These are phyloP conservation scores for Pleurotus platypus DNA, from an alignment of 768 basidiomycete genomes.

Conservation along the genomic window DNA sequence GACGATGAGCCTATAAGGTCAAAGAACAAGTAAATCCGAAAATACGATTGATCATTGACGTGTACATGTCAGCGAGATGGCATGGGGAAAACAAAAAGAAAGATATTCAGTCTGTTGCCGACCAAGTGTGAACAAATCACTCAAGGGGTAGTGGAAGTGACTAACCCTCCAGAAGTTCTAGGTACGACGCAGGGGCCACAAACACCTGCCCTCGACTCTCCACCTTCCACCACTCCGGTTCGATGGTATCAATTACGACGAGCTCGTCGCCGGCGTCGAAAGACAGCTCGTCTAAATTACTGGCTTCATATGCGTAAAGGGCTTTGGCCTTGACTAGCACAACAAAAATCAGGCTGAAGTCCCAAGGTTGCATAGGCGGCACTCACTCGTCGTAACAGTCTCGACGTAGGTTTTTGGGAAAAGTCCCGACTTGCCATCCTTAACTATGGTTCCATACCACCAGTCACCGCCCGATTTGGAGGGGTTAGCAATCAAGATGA, in stretches of 20 bases:
- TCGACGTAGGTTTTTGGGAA: conserved; percentile 91
- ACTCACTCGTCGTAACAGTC: conserved; percentile 63
- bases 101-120: conserved; percentile 79
- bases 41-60: conserved; percentile 28
- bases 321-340: conserved; percentile 67
- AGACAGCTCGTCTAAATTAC: conserved; percentile 76
- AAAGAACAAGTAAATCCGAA: conserved; percentile 11
- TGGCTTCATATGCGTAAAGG: conserved; percentile 71
- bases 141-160: conserved; percentile 49
- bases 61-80: conserved; percentile 38
- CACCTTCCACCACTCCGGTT: conserved; percentile 95
- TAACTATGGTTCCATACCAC: conserved; percentile 83
- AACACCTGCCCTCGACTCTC: conserved; percentile 83
- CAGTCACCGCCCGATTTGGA: conserved; percentile 85
- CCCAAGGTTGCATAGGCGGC: not conserved
- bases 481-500: conserved; percentile 76
- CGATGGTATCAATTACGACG: conserved; percentile 76
- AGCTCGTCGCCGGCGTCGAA: conserved; percentile 80
- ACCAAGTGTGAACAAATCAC: conserved; percentile 55
- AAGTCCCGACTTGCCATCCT: conserved; percentile 70
- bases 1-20: not conserved
- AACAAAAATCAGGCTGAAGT: conserved; percentile 8
- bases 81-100: conserved; percentile 45
- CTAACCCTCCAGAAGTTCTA: conserved; percentile 91
- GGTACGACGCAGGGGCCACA: conserved; percentile 88